Base-by-base conservation (phyloP, 768 basidiomycete species). In the Strobilomyces confusus region DNA sequence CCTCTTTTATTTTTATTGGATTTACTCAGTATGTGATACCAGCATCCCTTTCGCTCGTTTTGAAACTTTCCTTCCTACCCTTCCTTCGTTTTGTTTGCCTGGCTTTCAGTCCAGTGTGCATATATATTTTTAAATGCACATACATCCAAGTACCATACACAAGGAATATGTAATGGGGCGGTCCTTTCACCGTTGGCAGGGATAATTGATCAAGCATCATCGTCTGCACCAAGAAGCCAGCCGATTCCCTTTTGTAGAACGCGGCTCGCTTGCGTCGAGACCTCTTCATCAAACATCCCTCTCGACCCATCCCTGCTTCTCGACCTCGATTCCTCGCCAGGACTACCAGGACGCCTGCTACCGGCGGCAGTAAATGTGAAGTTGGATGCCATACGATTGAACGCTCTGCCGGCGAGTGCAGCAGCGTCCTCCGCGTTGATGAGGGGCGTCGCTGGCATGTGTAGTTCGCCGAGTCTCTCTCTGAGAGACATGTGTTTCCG, bases 211-310 rank as follows among this genome's bases (percentile, higher is more conserved):
- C 30, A 59, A 37, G 34, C 48, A 38, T 57, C 58, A 26, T 84
- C 86, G 55, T 94, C 93, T 13, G 84, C 89, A 38, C 95, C 95
- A 52, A 98, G 84, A 26, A 98, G 76, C 95, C 95, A 98, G 26
- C 95, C 95, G 48, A 98, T 91, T 9, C 95, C 95, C 63, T 87
- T 87, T 34, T 91, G 89, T 38, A 98, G 69, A 4, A 84, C 91
- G 30, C 86, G 79, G 45, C 83, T 82, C 2, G 92, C 92, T 61
- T 87, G 84, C n/a, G 80, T 68, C 19, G 85, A 82, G 38, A 89
- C 83, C 49, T 87, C 87, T 17, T 80, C 73, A 48, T 79, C 79
- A 55, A 70, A 71, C 54, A 73, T 70, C 44, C 75, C 68, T 44
- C 74, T 70, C 49, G 70, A 67, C 48, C 74, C 74, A 44, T 75